A percentile compares a stretch with the other conserved stretches of the same genome.
Evolutionary conservation across 176 grass and related monocot genomes (phyloP).

Genomic region (Musa itinerans): DNA sequence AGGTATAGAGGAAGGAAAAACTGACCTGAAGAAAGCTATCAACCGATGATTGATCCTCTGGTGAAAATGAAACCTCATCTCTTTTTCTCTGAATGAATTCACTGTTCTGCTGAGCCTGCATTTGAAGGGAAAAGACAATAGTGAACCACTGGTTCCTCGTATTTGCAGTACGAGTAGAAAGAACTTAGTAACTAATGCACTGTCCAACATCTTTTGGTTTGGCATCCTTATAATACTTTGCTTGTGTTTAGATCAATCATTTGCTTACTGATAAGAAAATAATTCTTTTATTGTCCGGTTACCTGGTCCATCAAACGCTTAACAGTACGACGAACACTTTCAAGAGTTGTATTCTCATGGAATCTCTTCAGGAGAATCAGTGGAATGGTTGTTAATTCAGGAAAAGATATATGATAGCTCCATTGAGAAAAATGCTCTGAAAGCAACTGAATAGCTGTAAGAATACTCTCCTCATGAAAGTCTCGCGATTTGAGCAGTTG

Average conservation of each 20-base stretch:
- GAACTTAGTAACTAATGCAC: neutral
- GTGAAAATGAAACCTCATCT: conserved; percentile 68
- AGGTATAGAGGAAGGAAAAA: conserved; percentile 7
- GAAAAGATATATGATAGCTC: conserved; percentile 91
- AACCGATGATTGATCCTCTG: conserved; percentile 53
- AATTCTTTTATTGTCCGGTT: neutral
- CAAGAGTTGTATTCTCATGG: conserved; percentile 39
- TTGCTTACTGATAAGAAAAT: neutral
- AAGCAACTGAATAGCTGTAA: conserved; percentile 56
- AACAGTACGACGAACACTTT: conserved; percentile 49
- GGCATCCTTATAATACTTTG: neutral
- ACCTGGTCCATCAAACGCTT: conserved; percentile 88
- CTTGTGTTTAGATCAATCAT: no score
- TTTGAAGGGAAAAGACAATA: neutral
- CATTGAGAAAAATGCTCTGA: conserved; percentile 72
- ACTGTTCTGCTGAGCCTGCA: conserved; percentile 62
- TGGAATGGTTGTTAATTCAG: conserved; percentile 76
- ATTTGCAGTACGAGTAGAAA: neutral
- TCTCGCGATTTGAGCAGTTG: conserved; percentile 47
- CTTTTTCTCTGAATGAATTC: conserved; percentile 66
- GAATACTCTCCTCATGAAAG: conserved; percentile 65
- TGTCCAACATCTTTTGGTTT: no score
- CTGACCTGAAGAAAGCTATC: conserved; percentile 67
- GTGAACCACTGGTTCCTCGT: neutral
- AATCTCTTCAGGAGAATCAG: conserved; percentile 76